Conservation (phyloP, 768 basidiomycete species). For the Macrocybe gigantea region DNA sequence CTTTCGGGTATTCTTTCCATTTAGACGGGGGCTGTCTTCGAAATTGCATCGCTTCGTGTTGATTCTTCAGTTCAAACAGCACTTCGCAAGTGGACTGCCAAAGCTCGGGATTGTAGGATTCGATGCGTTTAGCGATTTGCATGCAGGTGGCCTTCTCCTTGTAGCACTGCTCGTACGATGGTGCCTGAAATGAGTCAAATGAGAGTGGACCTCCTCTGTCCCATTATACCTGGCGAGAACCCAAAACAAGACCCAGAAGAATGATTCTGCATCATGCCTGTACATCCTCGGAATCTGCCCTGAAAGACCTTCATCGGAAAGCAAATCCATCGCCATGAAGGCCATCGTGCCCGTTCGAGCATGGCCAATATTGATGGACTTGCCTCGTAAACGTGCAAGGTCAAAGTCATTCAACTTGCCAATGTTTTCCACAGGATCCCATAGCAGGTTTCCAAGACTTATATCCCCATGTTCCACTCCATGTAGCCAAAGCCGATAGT, state of each 20-base stretch:
- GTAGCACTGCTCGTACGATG: no score
- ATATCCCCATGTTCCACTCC: slow-evolving; percentile 23
- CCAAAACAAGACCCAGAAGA: slow-evolving; percentile 21
- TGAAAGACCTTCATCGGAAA: slow-evolving; percentile 8
- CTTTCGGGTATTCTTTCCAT: no score
- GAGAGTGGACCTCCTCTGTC: no score
- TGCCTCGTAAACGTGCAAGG: slow-evolving; percentile 9
- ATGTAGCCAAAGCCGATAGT: slow-evolving; percentile 18
- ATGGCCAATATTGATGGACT: slow-evolving; percentile 1
- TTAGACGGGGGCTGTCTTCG: no score
- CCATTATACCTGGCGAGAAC: background rate
- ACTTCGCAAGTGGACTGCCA: no score
- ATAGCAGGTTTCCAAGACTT: slow-evolving; percentile 25
- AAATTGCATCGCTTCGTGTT: no score
- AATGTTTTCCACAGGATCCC: slow-evolving; percentile 5
- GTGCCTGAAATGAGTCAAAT: no score
- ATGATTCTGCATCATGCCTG: slow-evolving; percentile 27
- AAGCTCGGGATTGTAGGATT: no score
- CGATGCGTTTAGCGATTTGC: no score
- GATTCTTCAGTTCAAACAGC: no score
- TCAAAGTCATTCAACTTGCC: slow-evolving; percentile 26
- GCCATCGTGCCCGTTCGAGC: slow-evolving; percentile 19
- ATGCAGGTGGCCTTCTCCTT: no score
- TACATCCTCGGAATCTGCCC: slow-evolving; percentile 16
- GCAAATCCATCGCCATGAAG: slow-evolving; percentile 27